These are phyloP conservation scores for Dunaliella sp. DNA, from an alignment of 139 green algal species.

Conservation along the genomic window DNA sequence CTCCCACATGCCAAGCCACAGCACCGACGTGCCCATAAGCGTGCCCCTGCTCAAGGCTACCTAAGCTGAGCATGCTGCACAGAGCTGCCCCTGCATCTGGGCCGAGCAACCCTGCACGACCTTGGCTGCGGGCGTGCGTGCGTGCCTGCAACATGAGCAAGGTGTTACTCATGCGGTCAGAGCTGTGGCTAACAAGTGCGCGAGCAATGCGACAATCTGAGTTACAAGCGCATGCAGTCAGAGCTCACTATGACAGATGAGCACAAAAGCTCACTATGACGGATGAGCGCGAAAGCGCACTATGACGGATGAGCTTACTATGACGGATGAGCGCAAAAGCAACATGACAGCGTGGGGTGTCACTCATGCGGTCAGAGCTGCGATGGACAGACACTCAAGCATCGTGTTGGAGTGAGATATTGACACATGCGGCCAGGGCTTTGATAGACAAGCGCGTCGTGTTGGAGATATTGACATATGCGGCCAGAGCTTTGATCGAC, in stretches of 20 bases:
- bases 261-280: no score
- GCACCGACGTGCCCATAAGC: background rate
- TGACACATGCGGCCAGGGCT: no score
- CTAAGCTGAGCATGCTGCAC: background rate
- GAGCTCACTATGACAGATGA: no score
- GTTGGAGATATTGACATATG: no score
- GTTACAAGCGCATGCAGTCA: no score
- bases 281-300: no score
- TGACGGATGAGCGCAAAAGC: no score
- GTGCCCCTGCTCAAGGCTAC: background rate
- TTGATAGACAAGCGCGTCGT: no score
- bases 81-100: no score
- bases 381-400: background rate
- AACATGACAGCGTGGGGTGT: background rate
- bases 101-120: background rate
- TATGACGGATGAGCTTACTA: no score
- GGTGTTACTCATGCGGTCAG: background rate
- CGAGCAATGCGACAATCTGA: background rate
- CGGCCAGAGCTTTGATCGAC: no score
- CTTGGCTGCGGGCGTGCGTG: background rate
- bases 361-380: background rate
- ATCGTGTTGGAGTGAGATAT: no score
- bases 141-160: background rate
- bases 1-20: background rate
- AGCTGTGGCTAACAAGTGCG: background rate